Conservation (phyloP, 1,284 basidiomycete genomes). For the Cronartium quercuum region DNA sequence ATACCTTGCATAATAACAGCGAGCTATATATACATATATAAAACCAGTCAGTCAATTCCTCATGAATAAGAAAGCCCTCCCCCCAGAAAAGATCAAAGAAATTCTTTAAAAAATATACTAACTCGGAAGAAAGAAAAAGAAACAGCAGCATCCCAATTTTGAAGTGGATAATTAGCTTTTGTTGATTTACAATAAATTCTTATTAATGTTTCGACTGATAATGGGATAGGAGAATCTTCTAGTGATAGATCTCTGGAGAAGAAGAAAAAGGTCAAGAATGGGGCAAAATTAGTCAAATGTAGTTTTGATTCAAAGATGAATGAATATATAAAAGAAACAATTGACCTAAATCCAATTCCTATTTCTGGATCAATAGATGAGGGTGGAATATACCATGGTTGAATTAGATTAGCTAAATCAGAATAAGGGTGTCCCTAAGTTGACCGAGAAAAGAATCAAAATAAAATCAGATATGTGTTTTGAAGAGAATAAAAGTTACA, state of each 20-base stretch:
- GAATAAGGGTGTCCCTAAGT: constrained; percentile 60
- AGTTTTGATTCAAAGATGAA: constrained; percentile 23
- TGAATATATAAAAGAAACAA: not conserved
- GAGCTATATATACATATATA: constrained; percentile 53
- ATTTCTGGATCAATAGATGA: constrained; percentile 43
- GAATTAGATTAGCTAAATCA: constrained; percentile 83
- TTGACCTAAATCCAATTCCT: constrained; percentile 46
- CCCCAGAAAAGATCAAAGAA: not conserved
- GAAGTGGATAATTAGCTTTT: constrained; percentile 63
- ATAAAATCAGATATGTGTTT: not conserved
- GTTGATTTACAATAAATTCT: constrained; percentile 64
- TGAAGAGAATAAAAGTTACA: not conserved
- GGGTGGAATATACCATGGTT: constrained; percentile 69
- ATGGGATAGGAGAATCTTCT: constrained; percentile 57
- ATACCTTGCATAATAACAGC: constrained; percentile 88
- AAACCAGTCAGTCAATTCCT: not conserved
- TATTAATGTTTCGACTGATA: constrained; percentile 65
- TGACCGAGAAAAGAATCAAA: not conserved
- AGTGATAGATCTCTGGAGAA: constrained; percentile 56
- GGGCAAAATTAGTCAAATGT: constrained; percentile 21
- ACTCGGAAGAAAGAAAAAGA: constrained; percentile 86
- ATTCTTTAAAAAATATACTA: constrained; percentile 45
- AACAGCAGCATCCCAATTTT: constrained; percentile 66
- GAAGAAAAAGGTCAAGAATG: not conserved
- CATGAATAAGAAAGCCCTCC: no score